phyloP scores from a whole-genome alignment of 768 basidiomycete genomes.

The Mycena venus region DNA sequence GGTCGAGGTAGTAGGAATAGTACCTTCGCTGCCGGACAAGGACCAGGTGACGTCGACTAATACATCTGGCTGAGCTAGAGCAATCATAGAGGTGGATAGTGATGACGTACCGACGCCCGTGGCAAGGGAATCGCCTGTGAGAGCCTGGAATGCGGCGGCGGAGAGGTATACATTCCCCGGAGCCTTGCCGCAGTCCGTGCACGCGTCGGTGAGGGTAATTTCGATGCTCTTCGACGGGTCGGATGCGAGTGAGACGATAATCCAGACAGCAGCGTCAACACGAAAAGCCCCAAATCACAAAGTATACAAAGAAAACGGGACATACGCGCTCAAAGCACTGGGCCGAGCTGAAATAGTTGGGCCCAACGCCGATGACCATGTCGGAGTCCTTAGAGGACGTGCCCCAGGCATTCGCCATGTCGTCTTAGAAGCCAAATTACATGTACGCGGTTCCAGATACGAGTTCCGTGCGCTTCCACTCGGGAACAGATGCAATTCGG shows the following conservation, averaged over 20 bases:
- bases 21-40: no score
- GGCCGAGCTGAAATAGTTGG: conserved; percentile 26
- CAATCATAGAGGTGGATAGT: background rate
- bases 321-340: conserved; percentile 32
- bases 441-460: conserved; percentile 29
- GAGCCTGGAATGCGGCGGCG: conserved; percentile 30
- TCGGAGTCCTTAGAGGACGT: conserved; percentile 27
- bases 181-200: conserved; percentile 18
- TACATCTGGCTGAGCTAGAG: background rate
- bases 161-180: conserved; percentile 32
- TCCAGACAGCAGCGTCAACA: conserved; percentile 10
- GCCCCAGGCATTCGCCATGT: conserved; percentile 31
- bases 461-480: conserved; percentile 18
- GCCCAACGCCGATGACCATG: conserved; percentile 33
- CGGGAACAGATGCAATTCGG: conserved; percentile 8
- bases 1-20: no score
- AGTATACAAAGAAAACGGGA: no score
- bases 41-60: conserved; percentile 34
- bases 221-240: conserved; percentile 28
- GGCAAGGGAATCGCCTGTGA: conserved; percentile 24
- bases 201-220: conserved; percentile 33
- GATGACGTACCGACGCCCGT: conserved; percentile 26
- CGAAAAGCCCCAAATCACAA: background rate
- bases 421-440: conserved; percentile 34
- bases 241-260: conserved; percentile 28